Conservation (phyloP, 2,329 filamentous ascomycete species). For the Talaromyces funiculosus region DNA sequence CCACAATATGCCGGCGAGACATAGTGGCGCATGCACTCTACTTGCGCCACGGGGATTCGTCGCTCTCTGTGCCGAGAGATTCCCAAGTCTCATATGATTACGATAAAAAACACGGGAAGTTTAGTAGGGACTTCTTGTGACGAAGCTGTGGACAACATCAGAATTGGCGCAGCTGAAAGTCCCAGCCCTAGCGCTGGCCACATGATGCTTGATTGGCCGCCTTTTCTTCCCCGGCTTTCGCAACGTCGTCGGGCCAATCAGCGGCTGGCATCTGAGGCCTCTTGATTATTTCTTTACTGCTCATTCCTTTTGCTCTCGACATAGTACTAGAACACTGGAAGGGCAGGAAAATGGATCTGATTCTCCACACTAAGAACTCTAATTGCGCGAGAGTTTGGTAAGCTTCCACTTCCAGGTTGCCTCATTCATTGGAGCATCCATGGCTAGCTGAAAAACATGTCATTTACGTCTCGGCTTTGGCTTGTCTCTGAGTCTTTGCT, state of each 20-base stretch:
- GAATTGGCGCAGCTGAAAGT: slow-evolving; percentile 4
- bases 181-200: neutral
- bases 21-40: neutral
- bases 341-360: neutral
- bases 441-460: slow-evolving; percentile 9
- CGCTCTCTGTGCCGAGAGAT: neutral
- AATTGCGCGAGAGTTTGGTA: neutral
- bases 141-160: neutral
- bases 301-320: neutral
- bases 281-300: neutral
- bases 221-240: neutral
- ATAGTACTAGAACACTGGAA: neutral
- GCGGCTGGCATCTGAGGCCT: neutral
- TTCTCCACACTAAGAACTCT: slow-evolving; percentile 1
- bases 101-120: neutral
- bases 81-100: neutral
- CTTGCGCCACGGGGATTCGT: neutral
- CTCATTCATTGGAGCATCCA: neutral
- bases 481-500: neutral
- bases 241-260: neutral
- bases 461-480: neutral
- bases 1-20: neutral
- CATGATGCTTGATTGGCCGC: neutral
- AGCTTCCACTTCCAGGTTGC: neutral
- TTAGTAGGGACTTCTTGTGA: neutral